Base-by-base conservation (phyloP, 2,329 filamentous ascomycete species). In the Trichophyton schoenleinii region DNA sequence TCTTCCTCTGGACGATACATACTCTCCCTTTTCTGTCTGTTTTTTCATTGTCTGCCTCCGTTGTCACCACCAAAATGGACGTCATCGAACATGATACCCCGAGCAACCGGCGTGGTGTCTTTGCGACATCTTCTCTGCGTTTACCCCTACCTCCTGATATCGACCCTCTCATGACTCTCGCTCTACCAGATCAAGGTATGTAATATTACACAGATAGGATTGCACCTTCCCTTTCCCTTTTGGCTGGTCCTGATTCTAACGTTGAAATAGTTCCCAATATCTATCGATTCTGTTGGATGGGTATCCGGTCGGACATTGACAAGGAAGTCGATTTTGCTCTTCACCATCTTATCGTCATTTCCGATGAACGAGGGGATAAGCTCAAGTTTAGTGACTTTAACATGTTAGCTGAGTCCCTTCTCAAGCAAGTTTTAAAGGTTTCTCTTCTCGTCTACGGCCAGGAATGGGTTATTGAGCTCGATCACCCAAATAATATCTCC, bases 381-480 rank as follows among this genome's bases (percentile, higher is more conserved):
- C 96, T 95, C 75, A 88, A 89, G 63, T 96, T 97, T 66, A 91
- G 95, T 67, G 88, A 89, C 3, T 97, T 96, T 67, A 87, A 89
- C 1, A 87, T 89, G 8, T 80, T 99, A 31, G 89, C 90, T 0
- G 94, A 97, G 73, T 88, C 89, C 2, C 80, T 99, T 8, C 85
- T 95, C 61, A 87, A 91, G 64, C 95, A 95, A 70, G 86, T 88
- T 1, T 78, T 96, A 58, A 84, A 91, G 64, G 81, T 95, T 46
- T 87, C 87, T 61, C 81, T 80, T 55, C 75, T 96, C 11, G 95
- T 91, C 74, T 94, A 91, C 70, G 81, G 94, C 59, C 81, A 95
- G 22, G 81, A 86, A 62, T 97, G 90, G 89, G 82, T 85, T 46
- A 80, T 96, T 13, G 84, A 84, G 15, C 96, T 91, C 73, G 82